A percentile compares a stretch with the other conserved stretches of the same genome.
phyloP scores from a whole-genome alignment of 805 yeast species.

The Metschnikowia colocasiae region DNA sequence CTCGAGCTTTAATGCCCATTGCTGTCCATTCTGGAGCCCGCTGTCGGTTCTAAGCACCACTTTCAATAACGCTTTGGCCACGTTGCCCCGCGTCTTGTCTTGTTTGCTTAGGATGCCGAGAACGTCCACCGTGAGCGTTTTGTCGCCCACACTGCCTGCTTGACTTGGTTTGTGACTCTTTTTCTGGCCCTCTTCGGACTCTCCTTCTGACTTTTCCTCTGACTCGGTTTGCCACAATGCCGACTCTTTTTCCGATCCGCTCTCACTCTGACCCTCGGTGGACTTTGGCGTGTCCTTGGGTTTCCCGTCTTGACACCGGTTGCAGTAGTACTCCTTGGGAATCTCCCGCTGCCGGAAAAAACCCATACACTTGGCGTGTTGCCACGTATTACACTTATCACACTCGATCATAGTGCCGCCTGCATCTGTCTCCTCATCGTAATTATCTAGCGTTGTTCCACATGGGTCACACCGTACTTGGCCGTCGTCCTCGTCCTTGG shows the following conservation, averaged over 20 bases:
- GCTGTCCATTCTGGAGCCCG: constrained; percentile 32
- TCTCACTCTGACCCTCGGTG: no score
- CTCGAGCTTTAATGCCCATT: constrained; percentile 54
- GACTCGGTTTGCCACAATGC: no score
- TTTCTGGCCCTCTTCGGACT: no score
- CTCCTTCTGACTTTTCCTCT: no score
- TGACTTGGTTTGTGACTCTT: no score
- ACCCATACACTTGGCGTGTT: constrained; percentile 62
- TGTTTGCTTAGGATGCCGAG: constrained; percentile 3
- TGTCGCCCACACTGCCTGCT: no score
- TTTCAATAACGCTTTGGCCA: constrained; percentile 48
- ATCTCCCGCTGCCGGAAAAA: constrained; percentile 34
- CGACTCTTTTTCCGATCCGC: no score
- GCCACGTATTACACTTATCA: constrained; percentile 67
- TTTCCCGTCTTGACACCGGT: constrained; percentile 45
- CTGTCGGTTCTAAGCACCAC: constrained; percentile 41
- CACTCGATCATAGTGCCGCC: constrained; percentile 63
- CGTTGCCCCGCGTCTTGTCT: constrained; percentile 44
- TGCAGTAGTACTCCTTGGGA: constrained; percentile 53
- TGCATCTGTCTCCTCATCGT: constrained; percentile 52
- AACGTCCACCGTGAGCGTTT: not conserved
- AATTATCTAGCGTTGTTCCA: constrained; percentile 55
- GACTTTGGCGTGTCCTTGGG: no score
- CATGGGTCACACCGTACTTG: constrained; percentile 59
- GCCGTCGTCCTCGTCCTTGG: constrained; percentile 27